These are phyloP conservation scores for Casuarina cunninghamiana DNA, from an alignment of 306 rosid species.

Conservation along the genomic window DNA sequence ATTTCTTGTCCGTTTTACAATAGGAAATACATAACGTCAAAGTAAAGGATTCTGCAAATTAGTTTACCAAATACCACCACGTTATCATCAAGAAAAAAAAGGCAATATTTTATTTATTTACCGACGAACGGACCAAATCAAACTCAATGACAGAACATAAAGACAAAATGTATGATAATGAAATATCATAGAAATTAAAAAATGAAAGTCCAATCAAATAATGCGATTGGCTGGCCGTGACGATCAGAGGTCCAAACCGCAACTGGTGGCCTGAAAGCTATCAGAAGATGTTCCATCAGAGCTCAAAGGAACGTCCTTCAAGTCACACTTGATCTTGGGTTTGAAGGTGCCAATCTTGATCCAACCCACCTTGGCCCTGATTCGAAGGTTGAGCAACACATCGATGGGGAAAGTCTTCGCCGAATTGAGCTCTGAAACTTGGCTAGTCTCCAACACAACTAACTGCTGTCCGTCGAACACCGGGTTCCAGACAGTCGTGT, in stretches of 20 bases:
- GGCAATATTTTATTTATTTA: constrained; percentile 1
- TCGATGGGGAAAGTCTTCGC: constrained; percentile 40
- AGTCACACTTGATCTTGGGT: constrained; percentile 48
- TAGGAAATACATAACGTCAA: not conserved
- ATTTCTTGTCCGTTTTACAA: no score
- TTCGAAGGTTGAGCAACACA: constrained; percentile 33
- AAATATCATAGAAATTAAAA: not conserved
- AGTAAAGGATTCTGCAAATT: not conserved
- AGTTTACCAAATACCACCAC: not conserved
- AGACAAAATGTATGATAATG: not conserved
- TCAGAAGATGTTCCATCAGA: constrained; percentile 11
- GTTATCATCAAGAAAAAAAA: not conserved
- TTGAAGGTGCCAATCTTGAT: constrained; percentile 36
- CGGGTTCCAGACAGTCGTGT: constrained; percentile 24
- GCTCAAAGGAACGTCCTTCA: constrained; percentile 43
- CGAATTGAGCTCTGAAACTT: constrained; percentile 13
- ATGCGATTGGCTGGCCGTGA: not conserved
- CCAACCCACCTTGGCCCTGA: constrained; percentile 39
- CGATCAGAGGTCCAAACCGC: constrained; percentile 36
- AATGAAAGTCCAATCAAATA: not conserved
- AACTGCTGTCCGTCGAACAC: constrained; percentile 29
- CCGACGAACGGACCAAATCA: not conserved
- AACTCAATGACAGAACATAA: not conserved
- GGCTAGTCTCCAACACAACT: not conserved
- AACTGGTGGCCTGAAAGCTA: constrained; percentile 30